Evolutionary conservation across 192 early-diverging fungal species (phyloP).

Genomic region (Umbelopsis ramanniana): DNA sequence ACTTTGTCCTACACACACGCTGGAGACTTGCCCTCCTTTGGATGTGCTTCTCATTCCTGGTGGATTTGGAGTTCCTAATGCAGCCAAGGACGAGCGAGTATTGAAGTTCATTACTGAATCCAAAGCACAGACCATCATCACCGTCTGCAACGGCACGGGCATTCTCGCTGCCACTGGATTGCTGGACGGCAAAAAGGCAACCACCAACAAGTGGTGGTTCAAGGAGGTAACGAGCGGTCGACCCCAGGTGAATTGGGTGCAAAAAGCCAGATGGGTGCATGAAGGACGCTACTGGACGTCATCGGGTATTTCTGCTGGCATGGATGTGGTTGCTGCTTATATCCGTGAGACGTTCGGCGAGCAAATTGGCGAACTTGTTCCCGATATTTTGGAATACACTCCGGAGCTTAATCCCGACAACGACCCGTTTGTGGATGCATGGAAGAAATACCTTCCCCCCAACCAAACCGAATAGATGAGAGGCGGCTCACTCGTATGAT

Average conservation of each 20-base stretch:
- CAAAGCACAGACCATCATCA: slow-evolving; percentile 32
- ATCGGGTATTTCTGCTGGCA: slow-evolving; percentile 50
- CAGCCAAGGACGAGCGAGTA: not conserved
- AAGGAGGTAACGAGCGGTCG: slow-evolving; percentile 25
- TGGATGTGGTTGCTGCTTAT: slow-evolving; percentile 6
- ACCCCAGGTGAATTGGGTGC: slow-evolving; percentile 53
- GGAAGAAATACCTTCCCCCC: not conserved
- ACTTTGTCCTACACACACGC: slow-evolving; percentile 34
- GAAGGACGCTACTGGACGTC: slow-evolving; percentile 53
- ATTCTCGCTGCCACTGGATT: slow-evolving; percentile 51
- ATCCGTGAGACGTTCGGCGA: not conserved
- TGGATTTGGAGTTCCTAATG: slow-evolving; percentile 21
- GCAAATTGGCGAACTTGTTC: not conserved
- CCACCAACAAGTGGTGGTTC: slow-evolving; percentile 38
- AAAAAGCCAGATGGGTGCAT: slow-evolving; percentile 53
- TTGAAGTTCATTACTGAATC: slow-evolving; percentile 14
- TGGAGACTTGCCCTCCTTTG: slow-evolving; percentile 34
- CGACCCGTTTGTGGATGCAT: not conserved
- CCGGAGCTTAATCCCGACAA: slow-evolving; percentile 8
- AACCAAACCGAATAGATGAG: not conserved
- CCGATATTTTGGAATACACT: not conserved
- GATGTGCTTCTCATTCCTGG: slow-evolving; percentile 46
- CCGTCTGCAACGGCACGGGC: slow-evolving; percentile 52
- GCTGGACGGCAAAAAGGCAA: slow-evolving; percentile 49
- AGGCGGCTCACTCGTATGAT: too few relatives aligned